Evolutionary conservation across 2,329 filamentous ascomycete species (phyloP).

Genomic region (Thielaviopsis ethacetica): DNA sequence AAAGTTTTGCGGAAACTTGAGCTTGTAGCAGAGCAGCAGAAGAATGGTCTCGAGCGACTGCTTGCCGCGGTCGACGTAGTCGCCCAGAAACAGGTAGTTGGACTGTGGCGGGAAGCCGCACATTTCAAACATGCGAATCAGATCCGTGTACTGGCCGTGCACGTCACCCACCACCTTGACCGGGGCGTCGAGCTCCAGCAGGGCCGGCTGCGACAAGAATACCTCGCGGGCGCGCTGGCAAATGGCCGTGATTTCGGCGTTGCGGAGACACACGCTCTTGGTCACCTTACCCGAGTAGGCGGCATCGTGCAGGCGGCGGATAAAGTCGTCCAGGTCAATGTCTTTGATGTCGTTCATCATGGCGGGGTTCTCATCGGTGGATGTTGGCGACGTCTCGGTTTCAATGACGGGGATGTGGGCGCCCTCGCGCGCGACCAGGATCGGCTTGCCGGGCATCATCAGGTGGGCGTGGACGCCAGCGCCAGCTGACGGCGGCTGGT

Average conservation of each 20-base stretch:
- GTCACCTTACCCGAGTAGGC: conserved; percentile 94
- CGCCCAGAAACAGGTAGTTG: conserved; percentile 88
- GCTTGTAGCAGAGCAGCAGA: conserved; percentile 84
- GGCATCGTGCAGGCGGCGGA: conserved; percentile 82
- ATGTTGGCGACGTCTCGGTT: conserved; percentile 25
- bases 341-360: conserved; percentile 84
- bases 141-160: conserved; percentile 88
- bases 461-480: conserved; percentile 39
- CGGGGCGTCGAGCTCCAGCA: conserved; percentile 81
- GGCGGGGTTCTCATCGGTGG: conserved; percentile 30
- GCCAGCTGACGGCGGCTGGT: conserved; percentile 60
- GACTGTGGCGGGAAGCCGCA: conserved; percentile 84
- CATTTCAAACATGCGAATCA: conserved; percentile 97
- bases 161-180: conserved; percentile 98
- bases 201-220: conserved; percentile 77
- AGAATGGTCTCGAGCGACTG: conserved; percentile 91
- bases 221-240: conserved; percentile 79
- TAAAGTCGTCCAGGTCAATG: conserved; percentile 93
- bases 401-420: conserved; percentile 46
- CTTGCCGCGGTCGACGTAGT: conserved; percentile 94
- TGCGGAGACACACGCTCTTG: conserved; percentile 93
- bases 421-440: conserved; percentile 68
- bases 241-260: conserved; percentile 90
- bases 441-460: conserved; percentile 70
- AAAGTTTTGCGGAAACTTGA: conserved; percentile 95